Base-by-base conservation (phyloP, 2,329 filamentous ascomycete species). In the Fusarium tuaranense region DNA sequence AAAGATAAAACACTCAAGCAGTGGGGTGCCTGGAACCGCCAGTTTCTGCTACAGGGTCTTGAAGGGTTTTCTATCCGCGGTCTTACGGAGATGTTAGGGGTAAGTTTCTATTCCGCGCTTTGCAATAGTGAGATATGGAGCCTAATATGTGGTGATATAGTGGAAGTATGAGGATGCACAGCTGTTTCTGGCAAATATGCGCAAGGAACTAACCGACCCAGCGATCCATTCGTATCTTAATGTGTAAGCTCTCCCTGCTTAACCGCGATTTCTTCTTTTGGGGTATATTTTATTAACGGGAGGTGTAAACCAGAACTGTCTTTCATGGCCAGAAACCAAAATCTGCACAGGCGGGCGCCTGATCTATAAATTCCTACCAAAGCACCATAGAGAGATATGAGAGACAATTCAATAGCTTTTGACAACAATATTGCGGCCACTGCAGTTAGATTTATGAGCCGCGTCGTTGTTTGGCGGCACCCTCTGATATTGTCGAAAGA, bases 1-100 rank as follows among this genome's bases (percentile, higher is more conserved):
- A 78, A 76, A 63, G 81, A 83, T 39, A 74, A 73, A 32, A 67
- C 53, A 20, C 70, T 81, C 7, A 80, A 80, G 63, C 65, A 74
- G 13, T 80, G 72, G 78, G 78, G 76, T n/a, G 51, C 69, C 2
- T 80, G 72, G 74, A 79, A 77, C 8, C 65, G 73, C 0, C 76
- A 78, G 14, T 76, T 77, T 13, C 22, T 78, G 12, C 59, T 80
- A 1, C 71, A 75, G 7, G 78, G 75, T 1, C 65, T 78, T 1
- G 78, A 80, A 9, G 78, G 78, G 0, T 80, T 80, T 16, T 74
- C 71, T 0, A 68, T 80, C 9, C 76, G 78, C 9, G 71, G 69
- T 0, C 36, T 80, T 3, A 78, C 76, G 0, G 74, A 80, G 16
- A 70, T 74, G 25, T 13, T 79, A 1, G 67, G 20, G 9, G 76